phyloP scores from a whole-genome alignment of 2,329 filamentous ascomycete species.

The Stachybotrys chlorohalonatus region DNA sequence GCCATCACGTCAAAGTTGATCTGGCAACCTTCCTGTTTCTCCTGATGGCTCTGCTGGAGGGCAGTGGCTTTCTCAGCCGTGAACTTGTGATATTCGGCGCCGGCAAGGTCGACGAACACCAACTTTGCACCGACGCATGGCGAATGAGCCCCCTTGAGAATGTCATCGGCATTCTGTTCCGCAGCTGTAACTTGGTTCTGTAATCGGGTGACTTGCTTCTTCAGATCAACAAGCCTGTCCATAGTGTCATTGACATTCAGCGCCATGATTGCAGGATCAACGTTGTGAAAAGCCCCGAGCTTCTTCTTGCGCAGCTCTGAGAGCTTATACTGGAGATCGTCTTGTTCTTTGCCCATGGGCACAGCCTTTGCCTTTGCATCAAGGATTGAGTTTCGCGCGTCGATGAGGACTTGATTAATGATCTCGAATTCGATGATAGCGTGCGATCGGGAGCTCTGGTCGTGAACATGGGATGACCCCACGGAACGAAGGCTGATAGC shows the following conservation, averaged over 20 bases:
- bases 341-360: constrained; percentile 30
- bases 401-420: constrained; percentile 22
- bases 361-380: constrained; percentile 33
- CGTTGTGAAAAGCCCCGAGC: constrained; percentile 17
- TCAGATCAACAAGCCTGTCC: neutral
- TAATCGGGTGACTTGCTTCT: neutral
- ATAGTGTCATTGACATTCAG: neutral
- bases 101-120: constrained; percentile 35
- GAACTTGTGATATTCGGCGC: constrained; percentile 30
- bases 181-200: neutral
- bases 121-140: constrained; percentile 28
- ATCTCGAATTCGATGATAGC: constrained; percentile 32
- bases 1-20: constrained; percentile 35
- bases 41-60: constrained; percentile 21
- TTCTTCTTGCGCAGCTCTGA: constrained; percentile 21
- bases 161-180: constrained; percentile 17
- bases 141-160: constrained; percentile 13
- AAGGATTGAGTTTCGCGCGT: constrained; percentile 24
- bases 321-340: constrained; percentile 11
- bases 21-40: constrained; percentile 29
- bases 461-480: constrained; percentile 28
- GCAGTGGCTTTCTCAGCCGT: constrained; percentile 8
- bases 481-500: constrained; percentile 21
- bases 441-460: constrained; percentile 34
- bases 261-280: neutral